Base-by-base conservation (phyloP, 1,139 yeast genomes). In the Taiozyma sp. region DNA sequence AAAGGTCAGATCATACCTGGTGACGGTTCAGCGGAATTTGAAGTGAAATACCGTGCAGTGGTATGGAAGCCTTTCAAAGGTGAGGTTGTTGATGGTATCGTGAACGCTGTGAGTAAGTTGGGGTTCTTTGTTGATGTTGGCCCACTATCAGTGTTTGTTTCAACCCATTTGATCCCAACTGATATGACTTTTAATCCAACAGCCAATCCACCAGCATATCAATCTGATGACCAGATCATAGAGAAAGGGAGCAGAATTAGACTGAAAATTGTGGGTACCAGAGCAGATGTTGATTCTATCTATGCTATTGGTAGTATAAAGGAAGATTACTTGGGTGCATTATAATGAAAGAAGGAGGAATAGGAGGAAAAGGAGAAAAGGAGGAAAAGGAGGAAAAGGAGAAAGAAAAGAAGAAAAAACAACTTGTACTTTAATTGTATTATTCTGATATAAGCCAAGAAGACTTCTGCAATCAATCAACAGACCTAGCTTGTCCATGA, bases 51-150 rank as follows among this genome's bases (percentile, higher is more conserved):
- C 70, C 78, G 96, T 61, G 99, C 99, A 0, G 93, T 93, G 54
- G 98, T 93, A 36, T 93, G 97, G 96, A 87, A 95, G 65, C 99
- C 99, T 2, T 95, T 93, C 73, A 93, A 92, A 70, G 98, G 98
- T 34, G 99, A 93, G 70, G 99, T 93, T 7, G 98, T 93, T 34
- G 99, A 93, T 70, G 99, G 96, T 3, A 84, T 92, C 42, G 99
- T 93, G 23, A 87, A 96, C 16, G 88, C 92, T 41, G 97, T 96
- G 51, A 90, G 92, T 67, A 90, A 90, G 66, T 87, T 93, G 86
- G 99, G 99, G 14, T 91, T 93, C 62, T 93, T 93, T 67, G 98
- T 97, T 42, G 98, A 93, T 68, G 99, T 93, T 30, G 99, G 99
- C 0, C 99, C 99, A 10, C 76, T 93, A 65, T 84, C 93, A 34